Percentiles rank a stretch among this genome's conserved stretches.
Conservation (phyloP, 2,329 filamentous ascomycete genomes). For the Diaporthe aspalathi region DNA sequence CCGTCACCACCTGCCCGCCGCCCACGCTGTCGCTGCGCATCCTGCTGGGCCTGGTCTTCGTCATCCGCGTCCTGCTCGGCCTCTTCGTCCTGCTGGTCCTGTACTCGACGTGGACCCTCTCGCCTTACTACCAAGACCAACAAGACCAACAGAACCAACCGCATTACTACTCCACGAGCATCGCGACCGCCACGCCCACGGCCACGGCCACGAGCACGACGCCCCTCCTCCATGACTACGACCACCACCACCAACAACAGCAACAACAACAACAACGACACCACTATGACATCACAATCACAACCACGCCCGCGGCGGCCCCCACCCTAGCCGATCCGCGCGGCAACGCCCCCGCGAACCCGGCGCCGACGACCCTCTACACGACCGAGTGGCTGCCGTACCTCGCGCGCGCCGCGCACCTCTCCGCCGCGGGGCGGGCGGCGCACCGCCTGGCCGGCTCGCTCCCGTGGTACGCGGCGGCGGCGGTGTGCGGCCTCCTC, state of each 20-base stretch:
- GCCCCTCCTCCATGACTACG: slow-evolving; percentile 29
- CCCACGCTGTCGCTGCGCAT: slow-evolving; percentile 60
- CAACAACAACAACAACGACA: not conserved
- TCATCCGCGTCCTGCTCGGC: slow-evolving; percentile 56
- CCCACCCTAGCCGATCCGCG: slow-evolving; percentile 7
- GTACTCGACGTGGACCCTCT: slow-evolving; percentile 59
- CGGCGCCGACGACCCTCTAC: slow-evolving; percentile 34
- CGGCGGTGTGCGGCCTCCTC: slow-evolving; percentile 51
- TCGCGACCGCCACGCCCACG: slow-evolving; percentile 27
- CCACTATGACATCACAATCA: not conserved
- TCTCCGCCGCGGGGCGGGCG: slow-evolving; percentile 49
- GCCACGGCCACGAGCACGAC: not conserved
- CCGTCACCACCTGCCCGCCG: slow-evolving; percentile 81
- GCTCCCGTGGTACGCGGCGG: slow-evolving; percentile 54
- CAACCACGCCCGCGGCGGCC: not conserved
- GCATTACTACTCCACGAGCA: slow-evolving; percentile 8
- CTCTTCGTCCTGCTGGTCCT: slow-evolving; percentile 59
- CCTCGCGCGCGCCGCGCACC: slow-evolving; percentile 44
- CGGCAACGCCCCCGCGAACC: slow-evolving; percentile 37
- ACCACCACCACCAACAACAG: not conserved
- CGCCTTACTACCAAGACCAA: slow-evolving; percentile 44
- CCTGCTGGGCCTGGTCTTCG: slow-evolving; percentile 56
- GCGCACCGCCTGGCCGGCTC: slow-evolving; percentile 48
- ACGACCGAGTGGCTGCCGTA: slow-evolving; percentile 45
- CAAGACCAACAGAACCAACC: slow-evolving; percentile 40